Percentiles rank a stretch among this genome's conserved stretches.
Evolutionary conservation across 2,329 filamentous ascomycete species (phyloP).

Genomic region (Apiospora saccharicola): DNA sequence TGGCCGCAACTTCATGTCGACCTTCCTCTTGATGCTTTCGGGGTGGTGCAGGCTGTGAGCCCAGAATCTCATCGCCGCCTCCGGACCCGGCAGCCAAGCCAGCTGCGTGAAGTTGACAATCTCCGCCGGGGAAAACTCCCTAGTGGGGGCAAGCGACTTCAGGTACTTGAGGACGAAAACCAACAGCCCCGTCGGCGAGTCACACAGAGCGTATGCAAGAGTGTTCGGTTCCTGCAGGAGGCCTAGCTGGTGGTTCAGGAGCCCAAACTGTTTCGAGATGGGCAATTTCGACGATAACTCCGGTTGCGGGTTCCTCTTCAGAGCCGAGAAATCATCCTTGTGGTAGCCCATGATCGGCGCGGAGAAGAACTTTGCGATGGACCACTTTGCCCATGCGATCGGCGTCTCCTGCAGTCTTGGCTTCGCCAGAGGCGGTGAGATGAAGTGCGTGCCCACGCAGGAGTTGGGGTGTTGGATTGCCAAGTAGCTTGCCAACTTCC

Average conservation of each 20-base stretch:
- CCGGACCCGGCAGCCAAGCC: slow-evolving; percentile 72
- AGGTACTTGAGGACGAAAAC: slow-evolving; percentile 60
- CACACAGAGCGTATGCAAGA: slow-evolving; percentile 66
- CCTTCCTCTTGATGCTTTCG: slow-evolving; percentile 39
- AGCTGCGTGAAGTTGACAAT: slow-evolving; percentile 68
- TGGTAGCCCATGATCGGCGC: slow-evolving; percentile 63
- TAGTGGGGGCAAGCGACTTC: slow-evolving; percentile 47
- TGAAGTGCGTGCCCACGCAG: slow-evolving; percentile 67
- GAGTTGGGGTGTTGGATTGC: slow-evolving; percentile 54
- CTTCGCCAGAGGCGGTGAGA: slow-evolving; percentile 61
- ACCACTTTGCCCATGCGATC: slow-evolving; percentile 63
- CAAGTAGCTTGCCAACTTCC: slow-evolving; percentile 56
- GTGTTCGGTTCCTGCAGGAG: slow-evolving; percentile 58
- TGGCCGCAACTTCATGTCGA: slow-evolving; percentile 40
- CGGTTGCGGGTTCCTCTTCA: slow-evolving; percentile 39
- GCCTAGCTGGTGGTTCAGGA: slow-evolving; percentile 37
- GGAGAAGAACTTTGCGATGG: slow-evolving; percentile 57
- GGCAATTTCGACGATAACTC: slow-evolving; percentile 31
- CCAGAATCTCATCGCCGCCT: slow-evolving; percentile 66
- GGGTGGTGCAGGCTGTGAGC: slow-evolving; percentile 50
- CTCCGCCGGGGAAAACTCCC: slow-evolving; percentile 56
- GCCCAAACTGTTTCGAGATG: slow-evolving; percentile 37
- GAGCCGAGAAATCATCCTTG: slow-evolving; percentile 56
- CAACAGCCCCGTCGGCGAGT: slow-evolving; percentile 66
- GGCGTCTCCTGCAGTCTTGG: slow-evolving; percentile 56